Percentiles rank a stretch among this genome's conserved stretches.
Evolutionary conservation across 2,329 filamentous ascomycete genomes (phyloP).

Genomic region (Dothideomycetes sp.): DNA sequence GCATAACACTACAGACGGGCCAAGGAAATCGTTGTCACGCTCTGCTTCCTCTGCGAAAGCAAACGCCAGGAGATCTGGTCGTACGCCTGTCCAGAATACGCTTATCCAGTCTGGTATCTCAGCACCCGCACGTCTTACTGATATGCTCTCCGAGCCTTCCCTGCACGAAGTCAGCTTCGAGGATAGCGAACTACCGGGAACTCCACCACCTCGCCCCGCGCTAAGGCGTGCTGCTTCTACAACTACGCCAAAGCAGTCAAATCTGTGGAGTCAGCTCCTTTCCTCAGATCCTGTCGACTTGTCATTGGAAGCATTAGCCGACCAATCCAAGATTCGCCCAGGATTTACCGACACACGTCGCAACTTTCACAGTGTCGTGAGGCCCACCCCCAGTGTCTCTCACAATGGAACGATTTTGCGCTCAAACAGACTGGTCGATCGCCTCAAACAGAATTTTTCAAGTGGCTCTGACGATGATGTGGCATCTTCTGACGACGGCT

Average conservation of each 20-base stretch:
- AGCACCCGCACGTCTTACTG: conserved; percentile 18
- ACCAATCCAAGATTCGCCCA: neutral
- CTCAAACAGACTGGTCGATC: conserved; percentile 21
- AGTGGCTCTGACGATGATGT: conserved; percentile 13
- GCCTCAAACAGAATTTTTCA: conserved; percentile 18
- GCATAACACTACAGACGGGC: too few species aligned
- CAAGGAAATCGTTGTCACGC: too few species aligned
- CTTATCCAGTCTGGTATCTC: conserved; percentile 8
- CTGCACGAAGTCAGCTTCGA: too few species aligned
- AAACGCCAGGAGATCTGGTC: neutral
- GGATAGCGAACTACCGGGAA: conserved; percentile 8
- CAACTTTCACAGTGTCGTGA: neutral
- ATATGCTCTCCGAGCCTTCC: conserved; percentile 17
- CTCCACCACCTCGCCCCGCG: conserved; percentile 1
- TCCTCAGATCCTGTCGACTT: conserved; percentile 8
- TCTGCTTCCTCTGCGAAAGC: neutral
- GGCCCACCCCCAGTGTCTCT: conserved; percentile 2
- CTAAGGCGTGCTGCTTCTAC: conserved; percentile 3
- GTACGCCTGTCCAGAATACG: neutral
- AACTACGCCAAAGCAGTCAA: conserved; percentile 20
- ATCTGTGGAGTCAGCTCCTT: conserved; percentile 20
- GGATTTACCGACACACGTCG: neutral
- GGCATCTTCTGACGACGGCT: neutral
- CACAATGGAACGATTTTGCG: neutral
- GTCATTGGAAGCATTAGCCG: neutral